A percentile compares a stretch with the other conserved stretches of the same genome.
phyloP scores from a whole-genome alignment of 2,329 filamentous ascomycete species.

The Alternaria angustiovoidea region DNA sequence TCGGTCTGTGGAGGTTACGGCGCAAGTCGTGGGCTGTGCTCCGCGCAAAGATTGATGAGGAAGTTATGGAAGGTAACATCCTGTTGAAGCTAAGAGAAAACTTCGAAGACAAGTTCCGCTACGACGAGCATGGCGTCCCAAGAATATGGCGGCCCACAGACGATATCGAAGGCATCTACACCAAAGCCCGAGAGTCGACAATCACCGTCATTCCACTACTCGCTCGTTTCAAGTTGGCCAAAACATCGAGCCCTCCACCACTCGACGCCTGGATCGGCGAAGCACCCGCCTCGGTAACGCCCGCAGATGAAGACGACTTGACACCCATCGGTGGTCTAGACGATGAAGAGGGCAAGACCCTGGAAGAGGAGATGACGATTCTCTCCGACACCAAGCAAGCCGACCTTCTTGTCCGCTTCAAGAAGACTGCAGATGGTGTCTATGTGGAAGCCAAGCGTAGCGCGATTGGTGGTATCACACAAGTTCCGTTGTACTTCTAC shows the following conservation, averaged over 20 bases:
- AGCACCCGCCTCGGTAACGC: slow-evolving; percentile 75
- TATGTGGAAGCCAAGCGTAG: slow-evolving; percentile 98
- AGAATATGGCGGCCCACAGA: slow-evolving; percentile 96
- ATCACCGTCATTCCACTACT: slow-evolving; percentile 89
- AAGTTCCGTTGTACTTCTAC: slow-evolving; percentile 95
- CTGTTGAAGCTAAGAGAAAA: slow-evolving; percentile 95
- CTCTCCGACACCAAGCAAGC: slow-evolving; percentile 88
- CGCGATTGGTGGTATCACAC: slow-evolving; percentile 92
- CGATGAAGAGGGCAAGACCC: slow-evolving; percentile 90
- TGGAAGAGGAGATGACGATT: slow-evolving; percentile 97
- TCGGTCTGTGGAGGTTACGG: slow-evolving; percentile 90
- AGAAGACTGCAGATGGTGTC: slow-evolving; percentile 97
- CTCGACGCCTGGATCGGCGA: slow-evolving; percentile 83
- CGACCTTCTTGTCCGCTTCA: slow-evolving; percentile 92
- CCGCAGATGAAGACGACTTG: slow-evolving; percentile 90
- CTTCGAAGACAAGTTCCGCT: slow-evolving; percentile 99
- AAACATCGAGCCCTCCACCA: slow-evolving; percentile 79
- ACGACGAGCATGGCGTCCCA: slow-evolving; percentile 92
- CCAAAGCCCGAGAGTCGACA: slow-evolving; percentile 88
- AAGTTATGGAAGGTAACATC: slow-evolving; percentile 97
- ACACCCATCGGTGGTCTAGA: slow-evolving; percentile 91
- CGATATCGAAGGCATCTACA: slow-evolving; percentile 96
- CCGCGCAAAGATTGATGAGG: slow-evolving; percentile 90
- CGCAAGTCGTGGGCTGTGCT: slow-evolving; percentile 95
- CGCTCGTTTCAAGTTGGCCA: slow-evolving; percentile 79